Evolutionary conservation across 2,329 filamentous ascomycete genomes (phyloP).

Genomic region (Sordariomycetes sp.): DNA sequence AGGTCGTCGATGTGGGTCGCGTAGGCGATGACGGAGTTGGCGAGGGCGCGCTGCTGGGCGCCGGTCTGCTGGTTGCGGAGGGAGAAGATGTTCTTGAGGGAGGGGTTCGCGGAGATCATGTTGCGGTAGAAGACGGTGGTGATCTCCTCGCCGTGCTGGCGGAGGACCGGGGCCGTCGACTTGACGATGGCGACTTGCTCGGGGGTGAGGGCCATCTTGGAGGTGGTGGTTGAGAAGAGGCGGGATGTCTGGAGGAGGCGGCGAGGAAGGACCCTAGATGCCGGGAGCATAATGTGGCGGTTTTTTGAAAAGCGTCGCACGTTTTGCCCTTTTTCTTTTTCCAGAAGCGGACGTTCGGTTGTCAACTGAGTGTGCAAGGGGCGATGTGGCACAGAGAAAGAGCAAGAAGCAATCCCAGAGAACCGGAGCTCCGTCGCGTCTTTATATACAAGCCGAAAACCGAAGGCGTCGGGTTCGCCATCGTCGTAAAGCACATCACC

Average conservation of each 20-base stretch:
- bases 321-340: background rate
- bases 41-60: conserved; percentile 57
- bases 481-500: too few species aligned
- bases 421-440: too few species aligned
- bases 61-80: conserved; percentile 53
- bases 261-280: background rate
- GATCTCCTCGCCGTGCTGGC: conserved; percentile 54
- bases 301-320: background rate
- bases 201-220: conserved; percentile 38
- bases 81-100: conserved; percentile 59
- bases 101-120: conserved; percentile 50
- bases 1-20: conserved; percentile 61
- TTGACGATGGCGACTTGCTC: conserved; percentile 61
- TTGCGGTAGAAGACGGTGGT: conserved; percentile 61
- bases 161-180: conserved; percentile 60
- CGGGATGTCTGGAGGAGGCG: background rate
- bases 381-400: too few species aligned
- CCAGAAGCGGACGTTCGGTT: too few species aligned
- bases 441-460: too few species aligned
- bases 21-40: conserved; percentile 57
- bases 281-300: conserved; percentile 3
- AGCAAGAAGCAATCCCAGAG: too few species aligned
- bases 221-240: conserved; percentile 4
- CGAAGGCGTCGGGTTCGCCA: too few species aligned
- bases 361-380: too few species aligned